Base-by-base conservation (phyloP, 257 asterid genomes). In the Penstemon newberryi region DNA sequence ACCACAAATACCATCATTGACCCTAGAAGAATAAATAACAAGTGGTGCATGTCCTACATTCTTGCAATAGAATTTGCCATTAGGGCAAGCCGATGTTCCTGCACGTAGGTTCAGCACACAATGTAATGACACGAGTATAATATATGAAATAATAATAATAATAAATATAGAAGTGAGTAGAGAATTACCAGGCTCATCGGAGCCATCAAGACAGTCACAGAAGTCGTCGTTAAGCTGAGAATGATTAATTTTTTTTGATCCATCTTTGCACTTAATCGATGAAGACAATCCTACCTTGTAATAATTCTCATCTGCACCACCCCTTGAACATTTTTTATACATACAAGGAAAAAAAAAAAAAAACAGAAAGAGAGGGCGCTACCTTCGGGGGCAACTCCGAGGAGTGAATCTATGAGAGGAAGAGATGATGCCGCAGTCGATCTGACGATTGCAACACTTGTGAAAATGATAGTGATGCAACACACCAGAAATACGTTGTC, bases 11-110 rank as follows among this genome's bases (percentile, higher is more conserved):
- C 96, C 97, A 68, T 93, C 99, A 65, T 93, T 90, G 73, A 93
- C 97, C 80, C 96, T 79, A 46, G 99, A 93, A 53, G 99, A 93
- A 76, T 74, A 89, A 70, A 93, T 15, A 51, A 76, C 54, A 42
- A 84, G 33, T 19, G 99, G 92, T 76, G 76, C 52, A 79, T 93
- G 96, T 5, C 99, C 97, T 8, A 87, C 77, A 79, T 93, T 93
- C 80, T 76, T 82, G 83, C 99, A 93, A 78, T 88, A 84, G 79
- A 93, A 93, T 60, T 70, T 91, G 66, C 96, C 99, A 44, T 59
- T 81, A 52, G 99, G 96, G 78, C 99, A 93, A 51, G 99, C 99
- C 8, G 97, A 84, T 76, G 99, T 93, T 75, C 99, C 99, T 93
- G 89, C 86, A 81, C 65, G 2, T n/a, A 7, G 76, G 56, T 37